Conservation (phyloP, 768 basidiomycete species). For the Phanerochaete carnosa region DNA sequence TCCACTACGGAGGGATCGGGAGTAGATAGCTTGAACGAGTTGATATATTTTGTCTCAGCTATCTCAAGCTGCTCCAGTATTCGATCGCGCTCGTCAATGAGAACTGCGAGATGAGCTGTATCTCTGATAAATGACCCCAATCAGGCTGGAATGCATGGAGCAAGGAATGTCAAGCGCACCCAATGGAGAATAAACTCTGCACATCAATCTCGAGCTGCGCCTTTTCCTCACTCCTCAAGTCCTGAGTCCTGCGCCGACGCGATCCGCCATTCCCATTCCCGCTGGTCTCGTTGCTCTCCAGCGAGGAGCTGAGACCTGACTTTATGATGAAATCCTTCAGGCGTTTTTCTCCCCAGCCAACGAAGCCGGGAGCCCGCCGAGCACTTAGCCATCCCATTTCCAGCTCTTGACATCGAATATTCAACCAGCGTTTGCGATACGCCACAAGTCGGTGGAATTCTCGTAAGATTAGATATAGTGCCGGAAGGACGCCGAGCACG, state of each 20-base stretch:
- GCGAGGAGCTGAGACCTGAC: slow-evolving; percentile 58
- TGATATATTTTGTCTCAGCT: slow-evolving; percentile 75
- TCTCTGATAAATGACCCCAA: slow-evolving; percentile 40
- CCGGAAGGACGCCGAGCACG: slow-evolving; percentile 60
- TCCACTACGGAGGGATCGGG: slow-evolving; percentile 71
- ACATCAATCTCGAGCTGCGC: slow-evolving; percentile 59
- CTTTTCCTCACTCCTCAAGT: slow-evolving; percentile 43
- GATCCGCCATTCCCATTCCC: slow-evolving; percentile 20
- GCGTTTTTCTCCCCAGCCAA: slow-evolving; percentile 69
- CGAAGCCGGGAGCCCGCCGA: slow-evolving; percentile 59
- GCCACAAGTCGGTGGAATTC: slow-evolving; percentile 58
- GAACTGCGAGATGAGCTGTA: slow-evolving; percentile 58
- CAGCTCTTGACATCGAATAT: slow-evolving; percentile 59
- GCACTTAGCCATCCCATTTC: slow-evolving; percentile 78
- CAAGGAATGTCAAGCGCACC: slow-evolving; percentile 38
- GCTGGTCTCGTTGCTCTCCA: slow-evolving; percentile 33
- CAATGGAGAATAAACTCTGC: slow-evolving; percentile 69
- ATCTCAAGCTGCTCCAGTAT: slow-evolving; percentile 79
- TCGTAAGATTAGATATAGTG: slow-evolving; percentile 57
- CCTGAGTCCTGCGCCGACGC: slow-evolving; percentile 22
- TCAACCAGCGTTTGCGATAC: slow-evolving; percentile 58
- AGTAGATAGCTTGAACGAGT: slow-evolving; percentile 68
- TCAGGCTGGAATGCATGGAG: not conserved
- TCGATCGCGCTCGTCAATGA: slow-evolving; percentile 74
- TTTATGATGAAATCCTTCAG: slow-evolving; percentile 68